Conservation (phyloP, 352 stramenopile genomes). For the Pseudoperonospora humuli region DNA sequence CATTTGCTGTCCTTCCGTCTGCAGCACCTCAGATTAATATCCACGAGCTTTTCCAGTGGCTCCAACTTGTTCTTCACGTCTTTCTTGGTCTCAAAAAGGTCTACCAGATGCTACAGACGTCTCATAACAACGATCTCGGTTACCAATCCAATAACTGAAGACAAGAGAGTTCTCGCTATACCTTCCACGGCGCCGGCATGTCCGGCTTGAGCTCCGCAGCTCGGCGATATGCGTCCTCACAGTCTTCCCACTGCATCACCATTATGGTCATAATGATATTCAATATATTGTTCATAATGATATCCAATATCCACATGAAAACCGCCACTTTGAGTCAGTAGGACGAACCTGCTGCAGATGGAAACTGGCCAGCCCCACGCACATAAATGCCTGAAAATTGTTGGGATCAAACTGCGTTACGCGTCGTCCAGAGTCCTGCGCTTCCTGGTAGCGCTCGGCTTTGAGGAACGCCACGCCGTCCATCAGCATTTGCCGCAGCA, state of each 20-base stretch:
- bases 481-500: constrained; percentile 75
- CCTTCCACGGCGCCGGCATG: constrained; percentile 75
- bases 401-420: constrained; percentile 71
- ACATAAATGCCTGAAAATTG: constrained; percentile 82
- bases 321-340: neutral
- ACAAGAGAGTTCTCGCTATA: constrained; percentile 6
- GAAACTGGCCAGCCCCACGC: constrained; percentile 67
- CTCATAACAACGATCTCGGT: constrained; percentile 1
- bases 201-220: constrained; percentile 66
- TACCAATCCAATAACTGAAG: neutral
- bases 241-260: constrained; percentile 48
- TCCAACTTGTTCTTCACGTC: constrained; percentile 56
- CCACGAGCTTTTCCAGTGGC: constrained; percentile 62
- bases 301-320: neutral
- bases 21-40: constrained; percentile 52
- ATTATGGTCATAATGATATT: neutral
- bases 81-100: constrained; percentile 51
- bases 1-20: neutral
- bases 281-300: neutral
- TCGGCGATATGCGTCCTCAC: constrained; percentile 55
- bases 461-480: constrained; percentile 63
- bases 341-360: constrained; percentile 52
- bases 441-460: constrained; percentile 66
- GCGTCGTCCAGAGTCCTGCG: constrained; percentile 49
- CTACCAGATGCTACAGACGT: constrained; percentile 53